Evolutionary conservation across 306 rosid genomes (phyloP).

Genomic region (Hippophae tibetana): DNA sequence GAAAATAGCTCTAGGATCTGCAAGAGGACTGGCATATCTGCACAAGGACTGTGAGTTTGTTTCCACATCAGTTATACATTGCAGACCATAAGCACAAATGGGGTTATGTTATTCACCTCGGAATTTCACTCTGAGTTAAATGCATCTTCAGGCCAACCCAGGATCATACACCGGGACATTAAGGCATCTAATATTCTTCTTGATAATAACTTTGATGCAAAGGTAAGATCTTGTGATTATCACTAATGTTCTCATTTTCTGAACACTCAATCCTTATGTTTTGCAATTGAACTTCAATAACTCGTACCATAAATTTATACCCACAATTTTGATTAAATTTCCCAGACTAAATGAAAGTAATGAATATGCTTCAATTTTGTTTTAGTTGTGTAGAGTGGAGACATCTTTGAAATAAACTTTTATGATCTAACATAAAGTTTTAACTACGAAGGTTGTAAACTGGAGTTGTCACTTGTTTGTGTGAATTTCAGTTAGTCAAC

Average conservation of each 20-base stretch:
- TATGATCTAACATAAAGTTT: background rate
- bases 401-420: background rate
- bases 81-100: background rate
- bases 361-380: background rate
- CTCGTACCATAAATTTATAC: background rate
- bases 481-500: background rate
- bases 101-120: background rate
- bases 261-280: background rate
- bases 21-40: conserved; percentile 38
- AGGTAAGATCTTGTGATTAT: conserved; percentile 15
- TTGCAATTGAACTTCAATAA: background rate
- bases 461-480: background rate
- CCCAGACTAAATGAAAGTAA: background rate
- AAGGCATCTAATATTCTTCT: conserved; percentile 35
- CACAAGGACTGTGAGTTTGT: conserved; percentile 33
- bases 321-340: background rate
- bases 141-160: conserved; percentile 32
- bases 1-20: conserved; percentile 35
- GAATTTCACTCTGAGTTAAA: conserved; percentile 10
- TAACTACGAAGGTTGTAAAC: background rate
- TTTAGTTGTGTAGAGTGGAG: background rate
- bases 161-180: conserved; percentile 37
- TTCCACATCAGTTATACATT: background rate
- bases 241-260: conserved; percentile 4
- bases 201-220: conserved; percentile 25